Evolutionary conservation across 352 stramenopile genomes (phyloP).

Genomic region (Phytophthora vignae): DNA sequence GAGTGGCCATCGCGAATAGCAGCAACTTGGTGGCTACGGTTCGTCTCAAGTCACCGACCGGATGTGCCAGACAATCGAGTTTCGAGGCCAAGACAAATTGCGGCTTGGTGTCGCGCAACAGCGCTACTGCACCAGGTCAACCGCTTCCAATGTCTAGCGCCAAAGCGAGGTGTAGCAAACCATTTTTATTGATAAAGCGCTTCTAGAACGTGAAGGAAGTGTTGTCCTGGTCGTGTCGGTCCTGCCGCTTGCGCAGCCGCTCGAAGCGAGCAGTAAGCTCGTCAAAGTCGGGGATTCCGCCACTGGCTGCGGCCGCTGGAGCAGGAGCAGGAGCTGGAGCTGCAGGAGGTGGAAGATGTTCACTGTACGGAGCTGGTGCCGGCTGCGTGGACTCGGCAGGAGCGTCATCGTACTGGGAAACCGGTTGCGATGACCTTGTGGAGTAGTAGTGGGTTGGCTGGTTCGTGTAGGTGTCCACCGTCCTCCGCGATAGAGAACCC

Average conservation of each 20-base stretch:
- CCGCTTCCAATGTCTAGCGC: too few relatives aligned
- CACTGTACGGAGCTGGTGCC: constrained; percentile 16
- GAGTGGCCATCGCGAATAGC: too few relatives aligned
- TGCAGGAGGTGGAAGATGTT: constrained; percentile 14
- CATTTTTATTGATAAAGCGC: constrained; percentile 6
- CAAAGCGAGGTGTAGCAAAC: too few relatives aligned
- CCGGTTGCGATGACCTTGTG: constrained; percentile 19
- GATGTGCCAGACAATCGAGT: too few relatives aligned
- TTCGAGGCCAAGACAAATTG: too few relatives aligned
- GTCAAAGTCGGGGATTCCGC: constrained; percentile 87
- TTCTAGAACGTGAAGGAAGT: constrained; percentile 76
- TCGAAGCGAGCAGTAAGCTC: constrained; percentile 95
- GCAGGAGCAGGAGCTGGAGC: constrained; percentile 12
- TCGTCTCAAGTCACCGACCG: too few relatives aligned
- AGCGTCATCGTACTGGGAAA: constrained; percentile 25
- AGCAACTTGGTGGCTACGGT: too few relatives aligned
- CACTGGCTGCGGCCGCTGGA: constrained; percentile 36
- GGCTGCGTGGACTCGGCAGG: constrained; percentile 14
- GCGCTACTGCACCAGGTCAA: too few relatives aligned
- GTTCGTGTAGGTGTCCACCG: constrained; percentile 50
- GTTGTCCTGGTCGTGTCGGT: constrained; percentile 59
- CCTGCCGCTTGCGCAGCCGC: constrained; percentile 81
- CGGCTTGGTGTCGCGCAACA: too few relatives aligned
- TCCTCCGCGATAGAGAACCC: constrained; percentile 43
- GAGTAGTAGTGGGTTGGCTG: constrained; percentile 48